phyloP scores from a whole-genome alignment of 2,329 filamentous ascomycete genomes.

The Salinomyces thailandicus region DNA sequence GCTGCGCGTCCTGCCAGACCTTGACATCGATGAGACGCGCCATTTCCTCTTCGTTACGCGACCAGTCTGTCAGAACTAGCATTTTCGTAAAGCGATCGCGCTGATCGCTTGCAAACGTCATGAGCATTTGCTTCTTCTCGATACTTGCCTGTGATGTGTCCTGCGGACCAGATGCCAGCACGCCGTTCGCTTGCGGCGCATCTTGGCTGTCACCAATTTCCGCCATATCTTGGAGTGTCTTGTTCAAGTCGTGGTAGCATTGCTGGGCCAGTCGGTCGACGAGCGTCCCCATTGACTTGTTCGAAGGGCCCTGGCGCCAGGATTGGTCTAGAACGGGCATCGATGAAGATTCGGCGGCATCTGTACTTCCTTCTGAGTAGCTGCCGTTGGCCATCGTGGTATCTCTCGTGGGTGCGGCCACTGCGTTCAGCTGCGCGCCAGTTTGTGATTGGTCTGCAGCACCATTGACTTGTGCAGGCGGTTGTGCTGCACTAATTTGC shows the following conservation, averaged over 20 bases:
- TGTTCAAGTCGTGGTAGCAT: constrained; percentile 66
- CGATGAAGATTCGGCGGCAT: background rate
- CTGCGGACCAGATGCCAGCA: constrained; percentile 32
- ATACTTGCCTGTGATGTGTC: constrained; percentile 56
- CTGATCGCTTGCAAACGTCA: constrained; percentile 68
- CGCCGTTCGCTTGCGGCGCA: constrained; percentile 38
- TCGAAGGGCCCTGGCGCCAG: constrained; percentile 55
- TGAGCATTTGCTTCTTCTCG: constrained; percentile 61
- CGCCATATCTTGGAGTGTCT: constrained; percentile 59
- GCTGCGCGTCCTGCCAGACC: constrained; percentile 49
- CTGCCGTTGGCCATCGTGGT: constrained; percentile 10
- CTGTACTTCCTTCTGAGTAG: constrained; percentile 3
- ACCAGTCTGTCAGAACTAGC: constrained; percentile 84
- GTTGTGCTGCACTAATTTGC: constrained; percentile 10
- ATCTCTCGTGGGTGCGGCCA: constrained; percentile 7
- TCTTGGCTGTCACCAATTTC: constrained; percentile 42
- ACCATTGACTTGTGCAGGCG: constrained; percentile 9
- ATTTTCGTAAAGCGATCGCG: constrained; percentile 89
- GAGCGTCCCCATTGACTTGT: constrained; percentile 64
- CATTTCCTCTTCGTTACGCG: constrained; percentile 56
- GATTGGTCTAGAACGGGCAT: constrained; percentile 50
- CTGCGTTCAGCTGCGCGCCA: constrained; percentile 8
- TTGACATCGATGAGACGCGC: constrained; percentile 83
- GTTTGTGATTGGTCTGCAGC: constrained; percentile 2
- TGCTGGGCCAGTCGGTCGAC: constrained; percentile 71